Evolutionary conservation across 805 yeast genomes (phyloP).

Genomic region (Hanseniaspora lindneri): DNA sequence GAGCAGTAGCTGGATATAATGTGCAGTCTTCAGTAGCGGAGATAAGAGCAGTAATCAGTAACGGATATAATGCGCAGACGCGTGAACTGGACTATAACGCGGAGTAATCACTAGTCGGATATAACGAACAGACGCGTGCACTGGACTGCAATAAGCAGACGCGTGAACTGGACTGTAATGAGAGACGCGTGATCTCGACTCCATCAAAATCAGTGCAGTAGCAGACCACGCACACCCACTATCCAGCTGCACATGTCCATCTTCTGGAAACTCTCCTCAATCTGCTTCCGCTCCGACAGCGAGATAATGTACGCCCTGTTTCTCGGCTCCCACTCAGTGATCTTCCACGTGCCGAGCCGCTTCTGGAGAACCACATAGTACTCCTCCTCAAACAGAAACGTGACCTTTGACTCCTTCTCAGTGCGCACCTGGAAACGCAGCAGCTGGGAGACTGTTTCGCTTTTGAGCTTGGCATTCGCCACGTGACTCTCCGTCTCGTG

Average conservation of each 20-base stretch:
- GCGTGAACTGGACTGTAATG: neutral
- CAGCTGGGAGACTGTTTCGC: neutral
- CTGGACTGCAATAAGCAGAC: too few species aligned
- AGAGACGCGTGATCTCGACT: neutral
- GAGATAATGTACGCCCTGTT: neutral
- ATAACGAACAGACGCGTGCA: too few species aligned
- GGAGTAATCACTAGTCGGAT: too few species aligned
- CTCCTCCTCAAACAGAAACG: constrained; percentile 3
- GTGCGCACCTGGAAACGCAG: neutral
- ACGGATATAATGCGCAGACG: too few species aligned
- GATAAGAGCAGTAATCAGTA: too few species aligned
- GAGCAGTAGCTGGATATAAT: too few species aligned
- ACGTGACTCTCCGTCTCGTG: neutral
- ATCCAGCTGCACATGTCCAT: constrained; percentile 12
- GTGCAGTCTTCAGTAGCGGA: too few species aligned
- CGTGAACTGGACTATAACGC: too few species aligned
- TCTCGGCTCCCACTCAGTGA: constrained; percentile 5
- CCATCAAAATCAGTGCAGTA: neutral
- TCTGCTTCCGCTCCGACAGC: neutral
- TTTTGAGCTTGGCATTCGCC: neutral
- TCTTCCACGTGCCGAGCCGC: neutral
- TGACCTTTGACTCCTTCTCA: neutral
- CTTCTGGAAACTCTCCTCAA: constrained; percentile 4
- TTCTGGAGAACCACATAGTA: neutral
- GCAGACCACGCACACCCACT: constrained; percentile 5